Evolutionary conservation across 768 basidiomycete species (phyloP).

Genomic region (Filobasidium wieringae): DNA sequence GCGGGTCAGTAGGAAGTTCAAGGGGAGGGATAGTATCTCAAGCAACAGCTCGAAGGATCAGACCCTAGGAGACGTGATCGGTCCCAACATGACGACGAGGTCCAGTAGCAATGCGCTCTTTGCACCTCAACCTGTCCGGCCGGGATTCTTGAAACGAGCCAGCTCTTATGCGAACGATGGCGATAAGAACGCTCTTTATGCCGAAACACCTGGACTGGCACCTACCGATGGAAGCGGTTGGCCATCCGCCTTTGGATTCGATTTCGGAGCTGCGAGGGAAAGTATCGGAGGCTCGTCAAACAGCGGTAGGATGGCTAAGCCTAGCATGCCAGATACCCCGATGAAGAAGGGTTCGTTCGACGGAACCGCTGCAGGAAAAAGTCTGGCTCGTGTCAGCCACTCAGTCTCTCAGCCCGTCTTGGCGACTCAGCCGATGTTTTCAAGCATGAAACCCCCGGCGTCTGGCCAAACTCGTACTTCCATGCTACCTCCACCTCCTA

Average conservation of each 20-base stretch:
- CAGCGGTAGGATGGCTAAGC: constrained; percentile 14
- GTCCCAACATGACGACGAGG: too few species aligned
- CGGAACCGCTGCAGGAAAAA: constrained; percentile 1
- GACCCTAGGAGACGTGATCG: not conserved
- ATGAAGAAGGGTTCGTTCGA: constrained; percentile 28
- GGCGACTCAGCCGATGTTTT: constrained; percentile 1
- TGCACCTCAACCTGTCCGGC: constrained; percentile 16
- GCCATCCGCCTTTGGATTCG: constrained; percentile 18
- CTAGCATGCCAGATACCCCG: constrained; percentile 35
- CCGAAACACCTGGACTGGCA: constrained; percentile 19
- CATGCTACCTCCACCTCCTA: not conserved
- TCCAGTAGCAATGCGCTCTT: too few species aligned
- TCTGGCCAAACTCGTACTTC: not conserved
- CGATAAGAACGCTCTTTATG: constrained; percentile 18
- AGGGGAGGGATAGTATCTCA: constrained; percentile 29
- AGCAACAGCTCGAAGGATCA: constrained; percentile 27
- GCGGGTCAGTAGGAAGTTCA: constrained; percentile 28
- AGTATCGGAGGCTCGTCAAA: not conserved
- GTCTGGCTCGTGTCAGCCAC: constrained; percentile 18
- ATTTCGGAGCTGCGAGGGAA: constrained; percentile 17
- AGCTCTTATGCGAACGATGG: constrained; percentile 24
- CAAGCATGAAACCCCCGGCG: not conserved
- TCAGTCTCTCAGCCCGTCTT: constrained; percentile 25
- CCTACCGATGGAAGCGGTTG: constrained; percentile 24
- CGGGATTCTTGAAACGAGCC: constrained; percentile 31